These are phyloP conservation scores for Platanthera guangdongensis DNA, from an alignment of 106 monocot species.

Conservation along the genomic window DNA sequence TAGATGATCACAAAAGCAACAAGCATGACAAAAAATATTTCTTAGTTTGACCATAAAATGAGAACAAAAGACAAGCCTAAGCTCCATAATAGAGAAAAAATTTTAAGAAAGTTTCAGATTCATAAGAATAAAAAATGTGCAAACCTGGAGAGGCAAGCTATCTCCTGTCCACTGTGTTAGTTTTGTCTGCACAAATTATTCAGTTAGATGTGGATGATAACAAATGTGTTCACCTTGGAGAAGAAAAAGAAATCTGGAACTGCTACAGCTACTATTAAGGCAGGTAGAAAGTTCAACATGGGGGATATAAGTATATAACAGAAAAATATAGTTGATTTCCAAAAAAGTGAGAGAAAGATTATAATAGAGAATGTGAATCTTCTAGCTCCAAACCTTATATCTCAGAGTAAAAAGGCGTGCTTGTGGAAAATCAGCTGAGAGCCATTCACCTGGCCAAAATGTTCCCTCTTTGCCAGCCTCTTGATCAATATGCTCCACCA, in stretches of 20 bases:
- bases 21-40: not conserved
- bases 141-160: slow-evolving; percentile 98
- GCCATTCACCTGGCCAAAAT: slow-evolving; percentile 97
- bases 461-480: slow-evolving; percentile 95
- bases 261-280: slow-evolving; percentile 10
- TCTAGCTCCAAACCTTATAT: slow-evolving; percentile 61
- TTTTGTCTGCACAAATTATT: slow-evolving; percentile 91
- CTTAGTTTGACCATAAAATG: slow-evolving; percentile 2
- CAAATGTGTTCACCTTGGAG: slow-evolving; percentile 22
- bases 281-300: not conserved
- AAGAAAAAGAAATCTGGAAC: slow-evolving; percentile 25
- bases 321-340: not conserved
- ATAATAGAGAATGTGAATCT: not conserved
- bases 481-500: slow-evolving; percentile 90
- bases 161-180: slow-evolving; percentile 96
- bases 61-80: not conserved
- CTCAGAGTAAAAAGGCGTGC: slow-evolving; percentile 76
- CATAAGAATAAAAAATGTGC: slow-evolving; percentile 1
- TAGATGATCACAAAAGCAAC: not conserved
- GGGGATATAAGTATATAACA: not conserved
- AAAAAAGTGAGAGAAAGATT: not conserved
- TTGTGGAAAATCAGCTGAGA: slow-evolving; percentile 77
- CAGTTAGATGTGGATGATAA: slow-evolving; percentile 34
- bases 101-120: not conserved
- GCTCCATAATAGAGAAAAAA: not conserved